phyloP scores from a whole-genome alignment of 1,284 basidiomycete species.

The Cryptococcus sp. region DNA sequence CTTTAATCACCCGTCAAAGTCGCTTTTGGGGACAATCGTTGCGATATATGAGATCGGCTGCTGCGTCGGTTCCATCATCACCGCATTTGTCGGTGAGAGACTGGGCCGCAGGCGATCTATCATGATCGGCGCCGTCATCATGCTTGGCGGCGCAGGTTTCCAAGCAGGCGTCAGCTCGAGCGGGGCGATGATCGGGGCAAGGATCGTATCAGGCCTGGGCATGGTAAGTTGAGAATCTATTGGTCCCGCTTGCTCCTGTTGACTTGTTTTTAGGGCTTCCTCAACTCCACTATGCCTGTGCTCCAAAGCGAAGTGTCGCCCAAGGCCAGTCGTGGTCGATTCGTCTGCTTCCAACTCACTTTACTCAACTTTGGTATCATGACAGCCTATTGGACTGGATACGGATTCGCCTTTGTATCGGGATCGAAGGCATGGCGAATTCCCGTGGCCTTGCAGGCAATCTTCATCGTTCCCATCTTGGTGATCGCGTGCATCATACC shows the following conservation, averaged over 20 bases:
- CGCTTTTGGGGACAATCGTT: slow-evolving; percentile 39
- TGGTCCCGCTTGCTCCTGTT: background rate
- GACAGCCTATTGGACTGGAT: slow-evolving; percentile 41
- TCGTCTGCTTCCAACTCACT: slow-evolving; percentile 42
- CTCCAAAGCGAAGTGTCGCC: slow-evolving; percentile 44
- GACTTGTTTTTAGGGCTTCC: slow-evolving; percentile 30
- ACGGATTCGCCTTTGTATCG: slow-evolving; percentile 34
- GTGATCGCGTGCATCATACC: slow-evolving; percentile 31
- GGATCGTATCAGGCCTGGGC: slow-evolving; percentile 29
- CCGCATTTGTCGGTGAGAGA: slow-evolving; percentile 38
- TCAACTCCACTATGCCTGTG: slow-evolving; percentile 47
- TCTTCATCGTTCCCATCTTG: slow-evolving; percentile 34
- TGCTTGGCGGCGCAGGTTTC: slow-evolving; percentile 39
- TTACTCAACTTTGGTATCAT: slow-evolving; percentile 46
- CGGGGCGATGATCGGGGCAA: slow-evolving; percentile 37
- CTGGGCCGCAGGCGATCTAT: slow-evolving; percentile 39
- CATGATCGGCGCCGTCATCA: slow-evolving; percentile 37
- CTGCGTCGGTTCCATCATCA: slow-evolving; percentile 35
- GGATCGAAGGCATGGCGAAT: slow-evolving; percentile 27
- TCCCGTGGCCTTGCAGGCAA: slow-evolving; percentile 32
- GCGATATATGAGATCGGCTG: slow-evolving; percentile 48
- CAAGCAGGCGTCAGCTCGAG: slow-evolving; percentile 35
- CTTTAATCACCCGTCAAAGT: slow-evolving; percentile 25
- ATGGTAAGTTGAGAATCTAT: slow-evolving; percentile 12
- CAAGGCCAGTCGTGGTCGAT: slow-evolving; percentile 40